Percentiles rank a stretch among this genome's conserved stretches.
Evolutionary conservation across 2,329 filamentous ascomycete genomes (phyloP).

Genomic region (Monosporascus sp.): DNA sequence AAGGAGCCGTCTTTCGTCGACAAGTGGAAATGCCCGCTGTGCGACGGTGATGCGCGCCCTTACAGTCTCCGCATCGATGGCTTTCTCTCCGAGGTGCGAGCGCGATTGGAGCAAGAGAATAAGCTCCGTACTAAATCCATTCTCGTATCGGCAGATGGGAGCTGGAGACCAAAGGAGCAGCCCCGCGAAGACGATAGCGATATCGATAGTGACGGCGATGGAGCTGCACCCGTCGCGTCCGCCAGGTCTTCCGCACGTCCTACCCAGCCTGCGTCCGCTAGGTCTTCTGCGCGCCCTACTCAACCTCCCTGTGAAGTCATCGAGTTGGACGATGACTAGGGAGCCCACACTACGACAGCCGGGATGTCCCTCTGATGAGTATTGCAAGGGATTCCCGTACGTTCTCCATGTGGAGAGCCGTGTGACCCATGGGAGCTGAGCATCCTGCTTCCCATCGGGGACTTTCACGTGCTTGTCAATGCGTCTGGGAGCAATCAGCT

Average conservation of each 20-base stretch:
- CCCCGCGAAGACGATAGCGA: slow-evolving; percentile 27
- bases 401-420: not conserved
- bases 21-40: slow-evolving; percentile 84
- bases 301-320: slow-evolving; percentile 13
- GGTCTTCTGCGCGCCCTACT: slow-evolving; percentile 4
- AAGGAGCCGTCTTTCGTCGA: slow-evolving; percentile 55
- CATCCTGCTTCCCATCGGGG: too few relatives aligned
- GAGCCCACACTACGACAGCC: not conserved
- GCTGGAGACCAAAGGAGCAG: slow-evolving; percentile 50
- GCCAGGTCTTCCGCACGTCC: slow-evolving; percentile 6
- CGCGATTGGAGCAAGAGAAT: slow-evolving; percentile 43
- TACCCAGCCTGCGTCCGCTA: slow-evolving; percentile 1
- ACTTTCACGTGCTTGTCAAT: too few relatives aligned
- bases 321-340: slow-evolving; percentile 14
- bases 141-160: slow-evolving; percentile 56
- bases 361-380: not conserved
- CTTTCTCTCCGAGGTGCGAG: slow-evolving; percentile 62
- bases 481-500: too few relatives aligned
- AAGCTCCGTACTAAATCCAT: slow-evolving; percentile 54
- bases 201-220: slow-evolving; percentile 24
- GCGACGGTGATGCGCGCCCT: slow-evolving; percentile 71
- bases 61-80: slow-evolving; percentile 64
- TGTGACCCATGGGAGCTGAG: too few relatives aligned
- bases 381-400: not conserved
- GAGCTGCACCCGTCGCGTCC: slow-evolving; percentile 4